Evolutionary conservation across 352 stramenopile species (phyloP), one percentile per base, ranked within the genome.

Genomic region (Phytophthora citricola): DNA sequence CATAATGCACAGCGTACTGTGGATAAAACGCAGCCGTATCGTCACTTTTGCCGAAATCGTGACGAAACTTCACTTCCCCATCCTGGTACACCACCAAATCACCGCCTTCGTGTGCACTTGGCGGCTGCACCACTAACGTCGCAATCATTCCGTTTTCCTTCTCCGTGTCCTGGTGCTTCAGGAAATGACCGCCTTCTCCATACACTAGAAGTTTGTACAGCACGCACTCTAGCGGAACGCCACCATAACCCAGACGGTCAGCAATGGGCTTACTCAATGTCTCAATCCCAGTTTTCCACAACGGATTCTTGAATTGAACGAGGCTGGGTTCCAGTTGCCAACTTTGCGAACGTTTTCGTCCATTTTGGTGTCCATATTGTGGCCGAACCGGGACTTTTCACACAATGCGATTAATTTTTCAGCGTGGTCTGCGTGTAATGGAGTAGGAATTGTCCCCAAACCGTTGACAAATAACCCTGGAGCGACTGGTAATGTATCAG

Each of bases 151-250:
- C 75, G 15, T 62, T 52, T 52, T 86, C 61, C 40, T 86, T 86
- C 65, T 89, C 76, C 36, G 74, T 87, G 53, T 87, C 76, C 40
- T 78, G 69, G 53, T 89, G 76, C 20, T 71, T 70, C 4, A 66
- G 36, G 48, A 83, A 85, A 46, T 84, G 77, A 15, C 66, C 76
- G 20, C 60, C 17, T 20, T 52, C 26, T 15, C 71, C 76, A 20
- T 85, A 86, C 36, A 86, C 47, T 24, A 86, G 53, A 43, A 89
- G 20, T 63, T 89, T 86, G 69, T 84, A 82, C 34, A 62, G 47
- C 10, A 41, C n/a, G 41, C 70, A 69, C 22, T 55, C 14, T 8
- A 73, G 32, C 17, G 52, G 45, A 22, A 73, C 45, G 2, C 38
- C 52, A 15, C 54, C 45, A 39, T 69, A 73, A 0, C 58, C 65